Evolutionary conservation across 75 land plant genomes (phyloP), one percentile per base, ranked within the genome.

Genomic region (Cryptomeria japonica): DNA sequence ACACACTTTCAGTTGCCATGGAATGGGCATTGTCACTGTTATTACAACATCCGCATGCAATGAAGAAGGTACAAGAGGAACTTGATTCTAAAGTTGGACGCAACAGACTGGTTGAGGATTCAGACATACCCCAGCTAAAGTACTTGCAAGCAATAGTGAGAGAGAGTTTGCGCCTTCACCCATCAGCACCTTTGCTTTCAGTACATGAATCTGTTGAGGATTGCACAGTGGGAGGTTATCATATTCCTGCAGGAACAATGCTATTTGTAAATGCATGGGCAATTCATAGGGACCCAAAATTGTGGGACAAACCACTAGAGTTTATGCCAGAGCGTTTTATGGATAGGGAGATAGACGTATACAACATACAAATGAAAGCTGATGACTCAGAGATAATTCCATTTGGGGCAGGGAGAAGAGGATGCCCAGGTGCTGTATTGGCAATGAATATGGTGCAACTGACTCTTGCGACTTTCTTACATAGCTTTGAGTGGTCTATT

Each of bases 261-360:
- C 7, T 49, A 11, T 9, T 49, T 8, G 51, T 49, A 11, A 49
- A 49, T 49, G 51, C 51, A 49, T 49, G 51, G 51, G 51, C 51
- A 49, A 49, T 49, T 49, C 51, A 49, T 49, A 49, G 51, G 51
- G 51, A 49, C 51, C 89, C 89, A 8, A 55, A 36, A 22, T 32
- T 47, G 9, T 90, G 84, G 79, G 70, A 72, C 18, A 36, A 75
- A 11, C 89, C 91, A 31, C 28, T 39, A 2, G 61, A 84, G 9
- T 90, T 90, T 55, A 44, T 39, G 3, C 91, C 91, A 18, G 89
- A 90, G 38, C 41, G 91, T 18, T 90, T 90, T 32, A 28, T 90
- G 90, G 55, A 83, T 0, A 49, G 12, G 31, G 73, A 70, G 22
- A 8, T 6, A 70, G 31, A 70, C 72, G 61, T 87, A 1, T 9